phyloP scores from a whole-genome alignment of 164 flowering plant species.

The Euptelea pleiosperma region DNA sequence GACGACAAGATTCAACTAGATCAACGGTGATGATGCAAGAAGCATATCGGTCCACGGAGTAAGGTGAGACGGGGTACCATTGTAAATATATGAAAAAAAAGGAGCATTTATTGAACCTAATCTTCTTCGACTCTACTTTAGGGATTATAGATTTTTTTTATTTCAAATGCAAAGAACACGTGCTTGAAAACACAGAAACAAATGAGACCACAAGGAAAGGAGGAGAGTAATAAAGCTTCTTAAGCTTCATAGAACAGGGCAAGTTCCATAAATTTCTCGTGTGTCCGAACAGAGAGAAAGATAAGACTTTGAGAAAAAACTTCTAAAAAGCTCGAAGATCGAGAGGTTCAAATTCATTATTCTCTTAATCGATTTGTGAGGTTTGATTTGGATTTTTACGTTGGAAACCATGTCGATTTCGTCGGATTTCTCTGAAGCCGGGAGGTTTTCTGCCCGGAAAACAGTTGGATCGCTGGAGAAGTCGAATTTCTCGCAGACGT shows the following conservation, averaged over 20 bases:
- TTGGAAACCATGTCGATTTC: constrained; percentile 32
- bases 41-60: too few species aligned
- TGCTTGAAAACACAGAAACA: constrained; percentile 22
- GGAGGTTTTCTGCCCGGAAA: constrained; percentile 24
- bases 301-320: background rate
- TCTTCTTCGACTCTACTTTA: background rate
- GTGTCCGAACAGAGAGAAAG: background rate
- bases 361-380: background rate
- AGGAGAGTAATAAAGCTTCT: background rate
- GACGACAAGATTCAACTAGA: too few species aligned
- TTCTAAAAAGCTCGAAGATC: background rate
- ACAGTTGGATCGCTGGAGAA: constrained; percentile 26
- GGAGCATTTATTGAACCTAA: background rate
- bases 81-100: too few species aligned
- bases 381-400: background rate
- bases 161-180: constrained; percentile 28
- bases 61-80: too few species aligned
- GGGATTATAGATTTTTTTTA: background rate
- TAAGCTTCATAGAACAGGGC: background rate
- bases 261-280: constrained; percentile 3
- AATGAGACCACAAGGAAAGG: background rate
- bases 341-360: background rate
- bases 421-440: constrained; percentile 26
- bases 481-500: constrained; percentile 55
- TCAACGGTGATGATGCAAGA: too few species aligned